Base-by-base conservation (phyloP, 1,284 basidiomycete species). In the Sparassis latifolia region DNA sequence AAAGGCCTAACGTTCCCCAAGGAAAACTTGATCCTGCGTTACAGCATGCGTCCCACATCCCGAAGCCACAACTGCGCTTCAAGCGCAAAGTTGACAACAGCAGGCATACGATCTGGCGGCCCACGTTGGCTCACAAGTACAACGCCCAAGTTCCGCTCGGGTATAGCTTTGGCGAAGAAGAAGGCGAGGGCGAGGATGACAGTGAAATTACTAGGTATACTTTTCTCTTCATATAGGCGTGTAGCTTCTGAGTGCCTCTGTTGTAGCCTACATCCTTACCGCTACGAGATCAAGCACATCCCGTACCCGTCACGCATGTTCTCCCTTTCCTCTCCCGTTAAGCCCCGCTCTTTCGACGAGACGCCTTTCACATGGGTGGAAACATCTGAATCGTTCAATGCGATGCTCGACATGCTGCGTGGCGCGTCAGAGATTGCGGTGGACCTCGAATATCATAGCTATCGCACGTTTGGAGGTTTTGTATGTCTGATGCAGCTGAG, bases 401-500 rank as follows among this genome's bases (percentile, higher is more conserved):
- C 60, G 27, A 84, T 97, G 78, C 71, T 92, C 3, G 76, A 78
- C n/a, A 74, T 77, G 49, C 74, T 95, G 12, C 77, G 80, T 38
- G 64, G 69, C 9, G 79, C 78, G n/a, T 73, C 70, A 42, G 94
- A 97, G 67, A 84, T 99, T 48, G 96, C 96, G 1, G 78, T 99
- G 38, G 96, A 99, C 68, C 74, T 99, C 43, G 96, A 99, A 67
- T 89, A 97, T 64, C 94, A 98, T 72, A 86, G 80, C 57, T 89
- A 86, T 61, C 79, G 93, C 44, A 84, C 86, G 3, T 98, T 89
- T 67, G 71, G 73, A 27, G 96, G 97, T 0, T 90, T 98, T 60
- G 79, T 96, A 9, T 97, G 94, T 62, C 71, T 99, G 52, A 95
- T 98, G 83, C 96, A 97, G 67, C 79, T 96, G 58, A 93, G 89